phyloP scores from a whole-genome alignment of 495 filamentous ascomycete genomes.

The Penicillium verhagenii region DNA sequence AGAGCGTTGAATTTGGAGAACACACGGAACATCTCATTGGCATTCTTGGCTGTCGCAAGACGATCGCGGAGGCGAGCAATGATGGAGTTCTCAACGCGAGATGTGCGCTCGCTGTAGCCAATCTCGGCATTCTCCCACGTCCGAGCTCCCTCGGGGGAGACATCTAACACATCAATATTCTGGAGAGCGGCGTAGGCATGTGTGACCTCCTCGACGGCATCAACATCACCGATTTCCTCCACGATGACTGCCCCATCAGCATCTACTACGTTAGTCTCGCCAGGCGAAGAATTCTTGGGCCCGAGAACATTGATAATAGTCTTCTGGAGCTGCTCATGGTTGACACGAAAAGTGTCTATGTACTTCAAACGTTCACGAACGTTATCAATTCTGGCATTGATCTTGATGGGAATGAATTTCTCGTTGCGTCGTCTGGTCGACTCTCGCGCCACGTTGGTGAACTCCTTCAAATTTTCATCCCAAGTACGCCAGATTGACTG shows the following conservation, averaged over 20 bases:
- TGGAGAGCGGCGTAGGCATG: constrained; percentile 90
- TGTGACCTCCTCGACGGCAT: constrained; percentile 94
- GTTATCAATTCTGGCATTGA: constrained; percentile 76
- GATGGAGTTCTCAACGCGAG: constrained; percentile 96
- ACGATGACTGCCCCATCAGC: constrained; percentile 66
- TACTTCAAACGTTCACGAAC: constrained; percentile 89
- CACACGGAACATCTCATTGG: constrained; percentile 99
- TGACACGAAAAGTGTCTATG: constrained; percentile 87
- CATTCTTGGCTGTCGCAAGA: constrained; percentile 89
- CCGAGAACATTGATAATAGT: constrained; percentile 95
- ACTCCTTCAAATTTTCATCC: constrained; percentile 96
- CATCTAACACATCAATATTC: constrained; percentile 93
- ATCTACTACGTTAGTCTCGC: constrained; percentile 44
- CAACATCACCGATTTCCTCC: constrained; percentile 94
- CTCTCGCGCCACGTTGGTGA: constrained; percentile 94
- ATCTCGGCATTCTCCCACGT: constrained; percentile 91
- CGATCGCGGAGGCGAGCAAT: constrained; percentile 92
- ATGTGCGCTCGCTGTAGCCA: constrained; percentile 93
- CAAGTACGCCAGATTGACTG: constrained; percentile 85
- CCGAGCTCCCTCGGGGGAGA: constrained; percentile 81
- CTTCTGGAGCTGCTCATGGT: constrained; percentile 93
- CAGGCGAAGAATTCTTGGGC: constrained; percentile 52
- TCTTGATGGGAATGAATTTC: constrained; percentile 98
- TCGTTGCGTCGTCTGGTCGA: constrained; percentile 87
- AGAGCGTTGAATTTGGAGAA: constrained; percentile 99